phyloP scores from a whole-genome alignment of 2,329 filamentous ascomycete species.

The Venturiaceae sp. region DNA sequence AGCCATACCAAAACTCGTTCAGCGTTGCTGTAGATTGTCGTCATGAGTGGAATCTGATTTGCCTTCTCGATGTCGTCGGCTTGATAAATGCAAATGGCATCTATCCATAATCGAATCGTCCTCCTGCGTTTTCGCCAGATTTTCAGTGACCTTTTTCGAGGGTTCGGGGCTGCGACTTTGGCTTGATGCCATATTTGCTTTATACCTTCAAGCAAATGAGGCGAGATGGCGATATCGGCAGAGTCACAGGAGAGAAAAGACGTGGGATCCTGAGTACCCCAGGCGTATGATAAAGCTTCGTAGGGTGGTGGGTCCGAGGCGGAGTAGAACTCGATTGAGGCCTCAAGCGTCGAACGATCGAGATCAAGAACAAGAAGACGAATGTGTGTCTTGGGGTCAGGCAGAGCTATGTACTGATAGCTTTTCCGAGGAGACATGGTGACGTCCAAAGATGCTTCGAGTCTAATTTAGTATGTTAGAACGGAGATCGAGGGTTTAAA shows the following conservation, averaged over 20 bases:
- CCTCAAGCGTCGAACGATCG: neutral
- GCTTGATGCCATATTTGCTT: too few relatives aligned
- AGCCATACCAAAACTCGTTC: conserved; percentile 15
- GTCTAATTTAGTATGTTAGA: too few relatives aligned
- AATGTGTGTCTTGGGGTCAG: neutral
- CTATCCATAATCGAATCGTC: conserved; percentile 14
- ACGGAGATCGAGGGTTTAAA: too few relatives aligned
- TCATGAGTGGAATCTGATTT: conserved; percentile 15
- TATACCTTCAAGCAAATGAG: neutral
- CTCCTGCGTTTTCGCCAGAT: too few relatives aligned
- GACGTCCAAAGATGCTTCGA: too few relatives aligned
- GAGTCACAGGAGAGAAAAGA: neutral
- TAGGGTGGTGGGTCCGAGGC: neutral
- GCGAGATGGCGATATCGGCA: neutral
- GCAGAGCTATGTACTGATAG: neutral
- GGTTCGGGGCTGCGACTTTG: too few relatives aligned
- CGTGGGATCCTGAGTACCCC: neutral
- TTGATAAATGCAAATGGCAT: conserved; percentile 18
- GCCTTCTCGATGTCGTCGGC: conserved; percentile 11
- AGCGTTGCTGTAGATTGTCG: conserved; percentile 14
- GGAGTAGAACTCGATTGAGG: neutral
- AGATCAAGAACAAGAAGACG: neutral
- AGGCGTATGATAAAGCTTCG: neutral
- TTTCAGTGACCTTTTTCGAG: too few relatives aligned
- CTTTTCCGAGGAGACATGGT: too few relatives aligned